Conservation (phyloP, 2,329 filamentous ascomycete species). For the Ramularia endophylla region DNA sequence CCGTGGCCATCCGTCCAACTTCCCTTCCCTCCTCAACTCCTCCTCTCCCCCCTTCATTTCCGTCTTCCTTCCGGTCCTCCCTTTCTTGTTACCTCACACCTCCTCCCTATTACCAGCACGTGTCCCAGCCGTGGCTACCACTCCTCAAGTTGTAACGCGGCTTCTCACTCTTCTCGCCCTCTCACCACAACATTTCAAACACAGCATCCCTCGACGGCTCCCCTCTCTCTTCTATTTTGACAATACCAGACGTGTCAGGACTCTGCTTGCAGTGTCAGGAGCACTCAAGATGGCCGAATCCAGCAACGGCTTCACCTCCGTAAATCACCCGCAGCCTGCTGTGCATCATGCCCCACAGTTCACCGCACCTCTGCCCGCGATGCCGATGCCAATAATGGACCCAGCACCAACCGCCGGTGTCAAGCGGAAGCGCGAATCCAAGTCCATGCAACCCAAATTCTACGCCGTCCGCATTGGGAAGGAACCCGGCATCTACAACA, state of each 20-base stretch:
- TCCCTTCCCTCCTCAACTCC: not conserved
- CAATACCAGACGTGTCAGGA: slow-evolving; percentile 1
- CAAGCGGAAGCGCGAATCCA: slow-evolving; percentile 50
- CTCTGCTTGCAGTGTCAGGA: slow-evolving; percentile 1
- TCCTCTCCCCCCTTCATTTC: not conserved
- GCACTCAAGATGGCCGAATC: slow-evolving; percentile 14
- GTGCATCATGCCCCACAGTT: no score
- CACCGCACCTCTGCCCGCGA: not conserved
- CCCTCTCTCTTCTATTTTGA: slow-evolving; percentile 8
- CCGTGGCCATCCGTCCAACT: not conserved
- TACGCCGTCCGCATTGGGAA: slow-evolving; percentile 59
- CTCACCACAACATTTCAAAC: no score
- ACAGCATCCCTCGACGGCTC: slow-evolving; percentile 2
- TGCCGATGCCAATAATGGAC: no score
- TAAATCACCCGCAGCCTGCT: slow-evolving; percentile 15
- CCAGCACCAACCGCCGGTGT: slow-evolving; percentile 30
- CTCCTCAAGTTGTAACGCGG: no score
- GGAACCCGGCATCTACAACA: slow-evolving; percentile 57
- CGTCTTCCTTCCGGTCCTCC: not conserved
- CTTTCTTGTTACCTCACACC: not conserved
- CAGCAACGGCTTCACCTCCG: slow-evolving; percentile 29
- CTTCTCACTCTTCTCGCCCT: no score
- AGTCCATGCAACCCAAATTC: slow-evolving; percentile 44
- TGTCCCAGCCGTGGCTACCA: not conserved
- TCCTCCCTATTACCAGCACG: not conserved